phyloP scores from a whole-genome alignment of 106 monocot species.

The Gastrodia elata region DNA sequence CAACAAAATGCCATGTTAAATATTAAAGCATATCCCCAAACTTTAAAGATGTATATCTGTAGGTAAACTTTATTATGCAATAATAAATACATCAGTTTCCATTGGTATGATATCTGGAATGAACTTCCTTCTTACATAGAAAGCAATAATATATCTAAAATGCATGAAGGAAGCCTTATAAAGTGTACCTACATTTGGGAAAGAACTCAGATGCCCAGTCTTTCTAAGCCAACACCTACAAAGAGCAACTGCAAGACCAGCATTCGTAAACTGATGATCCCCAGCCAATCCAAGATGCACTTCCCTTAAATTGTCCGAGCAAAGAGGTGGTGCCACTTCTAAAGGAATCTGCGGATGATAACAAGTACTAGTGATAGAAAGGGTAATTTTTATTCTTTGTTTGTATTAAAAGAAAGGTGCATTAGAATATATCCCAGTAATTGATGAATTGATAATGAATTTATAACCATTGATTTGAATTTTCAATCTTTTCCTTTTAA shows the following conservation, averaged over 20 bases:
- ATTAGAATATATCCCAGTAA: background rate
- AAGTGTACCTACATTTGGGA: slow-evolving; percentile 29
- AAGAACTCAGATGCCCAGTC: slow-evolving; percentile 26
- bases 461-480: background rate
- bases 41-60: background rate
- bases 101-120: background rate
- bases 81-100: background rate
- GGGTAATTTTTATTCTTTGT: background rate
- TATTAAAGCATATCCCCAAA: background rate
- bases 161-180: background rate
- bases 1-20: background rate
- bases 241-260: slow-evolving; percentile 84
- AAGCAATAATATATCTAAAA: background rate
- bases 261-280: slow-evolving; percentile 83
- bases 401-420: background rate
- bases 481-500: background rate
- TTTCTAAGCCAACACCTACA: slow-evolving; percentile 65
- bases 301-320: slow-evolving; percentile 29
- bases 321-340: slow-evolving; percentile 44
- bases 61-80: background rate
- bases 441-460: background rate
- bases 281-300: slow-evolving; percentile 72
- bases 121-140: background rate
- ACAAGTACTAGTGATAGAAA: background rate
- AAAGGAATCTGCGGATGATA: slow-evolving; percentile 44